Evolutionary conservation across 2,329 filamentous ascomycete genomes (phyloP).

Genomic region (Hypoxylon sp.): DNA sequence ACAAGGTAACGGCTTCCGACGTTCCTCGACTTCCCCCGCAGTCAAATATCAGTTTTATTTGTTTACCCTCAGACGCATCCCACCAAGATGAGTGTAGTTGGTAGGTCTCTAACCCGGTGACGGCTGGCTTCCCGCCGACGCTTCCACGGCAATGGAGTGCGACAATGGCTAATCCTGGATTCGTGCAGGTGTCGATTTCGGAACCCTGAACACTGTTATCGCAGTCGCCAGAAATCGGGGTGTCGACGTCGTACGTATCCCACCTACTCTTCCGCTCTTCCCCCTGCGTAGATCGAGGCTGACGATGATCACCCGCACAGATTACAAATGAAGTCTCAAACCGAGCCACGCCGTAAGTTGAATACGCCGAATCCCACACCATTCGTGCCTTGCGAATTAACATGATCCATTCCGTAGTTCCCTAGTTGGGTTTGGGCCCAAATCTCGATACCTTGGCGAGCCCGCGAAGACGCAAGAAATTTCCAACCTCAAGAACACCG

Average conservation of each 20-base stretch:
- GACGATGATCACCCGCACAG: slow-evolving; percentile 59
- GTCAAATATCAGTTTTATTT: slow-evolving; percentile 38
- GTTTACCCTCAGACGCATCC: slow-evolving; percentile 46
- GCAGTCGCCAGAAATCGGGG: slow-evolving; percentile 98
- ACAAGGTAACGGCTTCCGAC: slow-evolving; percentile 34
- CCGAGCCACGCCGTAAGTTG: slow-evolving; percentile 92
- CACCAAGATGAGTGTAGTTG: slow-evolving; percentile 67
- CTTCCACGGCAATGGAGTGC: slow-evolving; percentile 4
- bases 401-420: slow-evolving; percentile 67
- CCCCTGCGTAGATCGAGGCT: slow-evolving; percentile 38
- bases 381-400: slow-evolving; percentile 38
- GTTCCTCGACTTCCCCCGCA: slow-evolving; percentile 36
- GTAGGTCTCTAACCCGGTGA: slow-evolving; percentile 50
- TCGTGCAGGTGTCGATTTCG: slow-evolving; percentile 84
- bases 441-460: slow-evolving; percentile 94
- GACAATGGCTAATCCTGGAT: slow-evolving; percentile 21
- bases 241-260: slow-evolving; percentile 88
- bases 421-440: slow-evolving; percentile 93
- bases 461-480: slow-evolving; percentile 98
- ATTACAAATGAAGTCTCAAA: slow-evolving; percentile 99
- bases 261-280: slow-evolving; percentile 12
- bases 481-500: slow-evolving; percentile 99
- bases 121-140: slow-evolving; percentile 6
- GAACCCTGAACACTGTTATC: slow-evolving; percentile 95
- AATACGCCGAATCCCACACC: slow-evolving; percentile 26